Conservation (phyloP, 2,329 filamentous ascomycete genomes). For the Sporothrix humicola region DNA sequence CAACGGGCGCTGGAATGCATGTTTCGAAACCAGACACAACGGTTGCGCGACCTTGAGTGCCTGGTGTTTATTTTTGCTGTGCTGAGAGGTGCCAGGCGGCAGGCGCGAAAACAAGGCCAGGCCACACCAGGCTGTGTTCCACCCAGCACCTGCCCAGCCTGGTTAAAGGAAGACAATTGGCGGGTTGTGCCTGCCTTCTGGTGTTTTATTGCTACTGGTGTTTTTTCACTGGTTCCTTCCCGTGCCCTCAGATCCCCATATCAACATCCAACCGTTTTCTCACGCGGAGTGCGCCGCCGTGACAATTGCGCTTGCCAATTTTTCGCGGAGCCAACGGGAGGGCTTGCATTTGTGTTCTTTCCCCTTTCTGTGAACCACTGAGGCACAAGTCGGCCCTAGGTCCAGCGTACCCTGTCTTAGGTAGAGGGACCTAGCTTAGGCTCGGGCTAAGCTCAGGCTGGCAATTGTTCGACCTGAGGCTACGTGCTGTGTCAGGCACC, state of each 20-base stretch:
- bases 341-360: conserved; percentile 11
- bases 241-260: conserved; percentile 3
- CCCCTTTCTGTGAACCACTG: background rate
- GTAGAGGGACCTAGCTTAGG: conserved; percentile 1
- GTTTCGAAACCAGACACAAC: conserved; percentile 13
- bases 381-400: background rate
- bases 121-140: conserved; percentile 1
- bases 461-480: background rate
- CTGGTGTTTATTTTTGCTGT: background rate
- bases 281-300: too few relatives aligned
- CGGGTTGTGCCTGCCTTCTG: background rate
- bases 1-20: background rate
- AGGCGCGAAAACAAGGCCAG: background rate
- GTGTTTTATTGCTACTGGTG: background rate
- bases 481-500: conserved; percentile 25
- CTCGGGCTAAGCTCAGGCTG: conserved; percentile 7
- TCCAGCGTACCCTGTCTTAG: background rate
- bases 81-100: background rate
- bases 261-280: too few relatives aligned
- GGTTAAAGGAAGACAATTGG: background rate
- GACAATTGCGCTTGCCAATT: background rate
- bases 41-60: conserved; percentile 5
- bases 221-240: background rate
- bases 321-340: background rate
- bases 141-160: conserved; percentile 15